phyloP scores from a whole-genome alignment of 495 filamentous ascomycete genomes.

The Penicillium chermesinum region DNA sequence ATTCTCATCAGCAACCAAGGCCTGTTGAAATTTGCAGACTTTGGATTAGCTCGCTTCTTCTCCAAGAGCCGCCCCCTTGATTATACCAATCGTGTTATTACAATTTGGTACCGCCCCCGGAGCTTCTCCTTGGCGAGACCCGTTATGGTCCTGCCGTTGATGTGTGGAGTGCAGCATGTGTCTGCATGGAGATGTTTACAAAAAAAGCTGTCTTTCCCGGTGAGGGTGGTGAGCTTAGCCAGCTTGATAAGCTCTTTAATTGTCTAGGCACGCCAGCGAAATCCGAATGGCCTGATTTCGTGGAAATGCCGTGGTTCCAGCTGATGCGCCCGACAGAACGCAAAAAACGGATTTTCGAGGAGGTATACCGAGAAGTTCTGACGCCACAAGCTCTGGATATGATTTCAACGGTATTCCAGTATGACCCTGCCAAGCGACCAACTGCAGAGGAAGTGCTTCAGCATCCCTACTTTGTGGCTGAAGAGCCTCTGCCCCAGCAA shows the following conservation, averaged over 20 bases:
- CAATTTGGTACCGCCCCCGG: slow-evolving; percentile 93
- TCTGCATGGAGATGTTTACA: slow-evolving; percentile 95
- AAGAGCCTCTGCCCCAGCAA: slow-evolving; percentile 73
- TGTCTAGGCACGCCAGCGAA: slow-evolving; percentile 85
- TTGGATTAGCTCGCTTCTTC: slow-evolving; percentile 95
- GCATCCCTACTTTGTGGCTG: slow-evolving; percentile 82
- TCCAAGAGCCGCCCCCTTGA: slow-evolving; percentile 88
- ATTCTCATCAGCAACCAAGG: slow-evolving; percentile 88
- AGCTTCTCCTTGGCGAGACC: slow-evolving; percentile 90
- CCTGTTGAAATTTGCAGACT: slow-evolving; percentile 89
- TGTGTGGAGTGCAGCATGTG: slow-evolving; percentile 96
- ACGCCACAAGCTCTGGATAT: slow-evolving; percentile 79
- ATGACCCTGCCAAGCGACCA: slow-evolving; percentile 81
- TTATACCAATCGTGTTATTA: slow-evolving; percentile 98
- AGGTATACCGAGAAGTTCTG: slow-evolving; percentile 69
- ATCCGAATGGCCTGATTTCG: slow-evolving; percentile 77
- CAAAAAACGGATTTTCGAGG: slow-evolving; percentile 71
- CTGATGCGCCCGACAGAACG: slow-evolving; percentile 73
- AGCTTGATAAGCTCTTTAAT: slow-evolving; percentile 92
- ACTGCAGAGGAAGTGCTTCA: slow-evolving; percentile 79
- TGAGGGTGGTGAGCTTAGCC: slow-evolving; percentile 88
- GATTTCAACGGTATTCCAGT: slow-evolving; percentile 74
- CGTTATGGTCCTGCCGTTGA: slow-evolving; percentile 93
- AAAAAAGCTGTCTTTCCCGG: slow-evolving; percentile 93
- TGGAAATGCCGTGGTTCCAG: slow-evolving; percentile 95